Base-by-base conservation (phyloP, 2,329 filamentous ascomycete genomes). In the Curvularia lunata region DNA sequence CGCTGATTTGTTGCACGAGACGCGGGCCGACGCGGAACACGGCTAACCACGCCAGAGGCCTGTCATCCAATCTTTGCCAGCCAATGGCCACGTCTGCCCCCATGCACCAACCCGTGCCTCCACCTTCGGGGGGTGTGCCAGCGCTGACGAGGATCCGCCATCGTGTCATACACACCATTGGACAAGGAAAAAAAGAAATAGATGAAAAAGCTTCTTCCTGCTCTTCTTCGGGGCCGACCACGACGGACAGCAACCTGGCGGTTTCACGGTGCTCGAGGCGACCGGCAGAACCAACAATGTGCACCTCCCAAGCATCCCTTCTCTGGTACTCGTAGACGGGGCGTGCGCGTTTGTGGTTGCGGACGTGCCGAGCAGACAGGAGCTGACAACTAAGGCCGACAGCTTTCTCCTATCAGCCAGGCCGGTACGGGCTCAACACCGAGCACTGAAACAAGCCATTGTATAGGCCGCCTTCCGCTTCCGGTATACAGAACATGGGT, bases 391-490 rank as follows among this genome's bases (percentile, higher is more conserved):
- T 32, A 27, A 32, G 49, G 37, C 42, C 37, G 19, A 32, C 43
- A 42, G 32, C 27, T 32, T 37, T 53, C 54, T 51, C 54, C 54
- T 56, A 54, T 48, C 50, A 27, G 48, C 41, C 54, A 57, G 37
- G 38, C 50, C 23, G 40, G 27, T 38, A 45, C 40, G 37, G 46
- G 51, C 51, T 27, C 51, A 50, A 34, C 40, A 50, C 46, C 48
- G 46, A 42, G 32, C 37, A 32, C 51, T 58, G 55, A 58, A 58
- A 58, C 55, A 54, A 58, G 55, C 55, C 49, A 41, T 49, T 27
- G 54, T 45, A 18, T 53, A 38, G 43, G 42, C 49, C 32, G 55
- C 52, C 52, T 41, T 48, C 47, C 38, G 46, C 19, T 46, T 52
- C 21, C 42, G 55, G n/a, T 25, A 25, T 28, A 52, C 27, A 49